Evolutionary conservation across 2,329 filamentous ascomycete species (phyloP), one percentile per base, ranked within the genome.

Genomic region (Sarocladiaceae sp.): DNA sequence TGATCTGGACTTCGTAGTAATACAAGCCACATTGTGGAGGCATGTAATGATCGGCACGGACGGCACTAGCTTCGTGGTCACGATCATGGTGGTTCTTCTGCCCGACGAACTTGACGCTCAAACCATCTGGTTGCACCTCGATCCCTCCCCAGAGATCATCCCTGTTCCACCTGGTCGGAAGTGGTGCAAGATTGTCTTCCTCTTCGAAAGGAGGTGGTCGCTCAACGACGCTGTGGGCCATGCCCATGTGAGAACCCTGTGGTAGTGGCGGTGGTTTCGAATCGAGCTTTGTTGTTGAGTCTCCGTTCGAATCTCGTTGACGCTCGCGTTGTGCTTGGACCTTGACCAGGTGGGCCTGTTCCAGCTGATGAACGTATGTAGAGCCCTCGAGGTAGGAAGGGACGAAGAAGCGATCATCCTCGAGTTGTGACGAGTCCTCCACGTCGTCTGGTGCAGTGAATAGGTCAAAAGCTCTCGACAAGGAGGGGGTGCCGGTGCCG

Each of bases 1-100:
- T 47, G 39, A 80, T 68, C 13, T 65, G 65, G 19, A 84, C 73
- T 60, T 98, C 93, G 58, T 82, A 98, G 62, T 98, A 98, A 63
- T 95, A 98, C 48, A 98, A 83, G 2, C 93, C 93, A 53, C 87
- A 93, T 57, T 95, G 85, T 27, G 81, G 74, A 3, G 93, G 89
- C 80, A 97, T 96, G 40, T 82, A 78, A 60, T 89, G 74, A 61
- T 98, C 85, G 21, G 90, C 80, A 45, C 93, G 81, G 47, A 95
- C 81, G 11, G 87, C 80, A 27, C 82, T 88, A 15, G 88, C 87
- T 60, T 97, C 93, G 57, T 85, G 71, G 6, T 82, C 78, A 42
- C 72, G 69, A 41, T 79, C 74, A 46, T 62, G 61, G 16, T 68
- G 57, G 19, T 61, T 65, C 54, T 73, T 74, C 1, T 64, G 55